phyloP scores from a whole-genome alignment of 495 filamentous ascomycete species.

The Pseudomonodictys pantanalensis region DNA sequence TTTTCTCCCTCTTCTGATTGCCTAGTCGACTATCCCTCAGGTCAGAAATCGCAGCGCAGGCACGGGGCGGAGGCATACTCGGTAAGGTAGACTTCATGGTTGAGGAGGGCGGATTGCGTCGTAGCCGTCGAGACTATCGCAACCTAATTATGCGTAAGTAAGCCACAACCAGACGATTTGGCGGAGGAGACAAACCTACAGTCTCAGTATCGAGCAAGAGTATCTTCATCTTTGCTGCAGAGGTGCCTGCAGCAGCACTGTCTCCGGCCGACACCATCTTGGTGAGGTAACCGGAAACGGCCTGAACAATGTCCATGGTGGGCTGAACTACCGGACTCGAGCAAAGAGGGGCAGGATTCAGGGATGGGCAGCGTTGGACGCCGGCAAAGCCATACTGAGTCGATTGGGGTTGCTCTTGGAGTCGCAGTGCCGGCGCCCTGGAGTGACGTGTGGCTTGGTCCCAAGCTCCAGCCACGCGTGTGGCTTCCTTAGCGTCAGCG shows the following conservation, averaged over 20 bases:
- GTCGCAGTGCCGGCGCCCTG: too few species aligned
- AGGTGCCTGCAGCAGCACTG: slow-evolving; percentile 55
- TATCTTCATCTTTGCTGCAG: slow-evolving; percentile 97
- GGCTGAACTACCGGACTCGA: neutral
- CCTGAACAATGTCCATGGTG: slow-evolving; percentile 86
- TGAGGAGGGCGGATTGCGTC: slow-evolving; percentile 92
- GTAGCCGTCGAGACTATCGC: slow-evolving; percentile 90
- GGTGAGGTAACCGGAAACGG: slow-evolving; percentile 90
- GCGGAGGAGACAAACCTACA: slow-evolving; percentile 51
- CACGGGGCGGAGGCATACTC: slow-evolving; percentile 50
- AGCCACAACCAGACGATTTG: neutral
- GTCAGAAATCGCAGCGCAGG: slow-evolving; percentile 24
- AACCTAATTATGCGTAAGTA: slow-evolving; percentile 51
- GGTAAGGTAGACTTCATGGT: slow-evolving; percentile 95
- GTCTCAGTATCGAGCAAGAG: slow-evolving; percentile 92
- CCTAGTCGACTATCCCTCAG: slow-evolving; percentile 63
- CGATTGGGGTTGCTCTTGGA: too few species aligned
- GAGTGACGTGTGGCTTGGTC: too few species aligned
- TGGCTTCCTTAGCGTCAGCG: too few species aligned
- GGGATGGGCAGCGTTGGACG: too few species aligned
- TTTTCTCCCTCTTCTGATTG: slow-evolving; percentile 88
- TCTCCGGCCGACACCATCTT: slow-evolving; percentile 95
- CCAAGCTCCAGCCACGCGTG: too few species aligned
- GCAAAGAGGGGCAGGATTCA: too few species aligned
- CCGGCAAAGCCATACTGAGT: too few species aligned